Base-by-base conservation (phyloP, 2,329 filamentous ascomycete species). In the Exophiala mesophila region DNA sequence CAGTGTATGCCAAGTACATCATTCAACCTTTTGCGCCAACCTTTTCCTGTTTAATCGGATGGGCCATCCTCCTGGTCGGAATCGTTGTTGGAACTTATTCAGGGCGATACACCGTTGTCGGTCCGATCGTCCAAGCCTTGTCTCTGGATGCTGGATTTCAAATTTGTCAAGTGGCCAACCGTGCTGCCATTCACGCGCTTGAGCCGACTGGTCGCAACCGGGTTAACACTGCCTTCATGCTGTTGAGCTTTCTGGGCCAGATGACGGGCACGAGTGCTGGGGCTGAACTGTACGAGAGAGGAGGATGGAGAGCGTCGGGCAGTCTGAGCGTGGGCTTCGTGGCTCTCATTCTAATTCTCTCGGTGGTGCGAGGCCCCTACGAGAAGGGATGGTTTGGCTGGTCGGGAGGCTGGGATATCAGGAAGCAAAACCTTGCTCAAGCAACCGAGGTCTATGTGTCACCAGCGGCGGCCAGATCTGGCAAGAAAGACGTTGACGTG, bases 161-260 rank as follows among this genome's bases (percentile, higher is more conserved):
- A 62, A 83, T 80, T 1, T 72, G 77, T 1, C 83, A 88, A 59
- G 83, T 88, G 21, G 82, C 83, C 1, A 88, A 89, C 55, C 69
- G 86, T 0, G 72, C 74, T 1, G 73, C 77, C 3, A 84, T 92
- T 15, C 89, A 86, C 54, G 65, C 69, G 1, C 78, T 90, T 16
- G 82, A 83, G 39, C 80, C 85, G 0, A 80, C 78, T 46, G 80
- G 81, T 0, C 67, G 83, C 3, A 92, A 88, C 62, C 66, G 86
- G 3, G 75, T 90, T 17, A 92, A 92, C 58, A 88, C 85, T 0
- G 83, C 81, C 1, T 92, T 88, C 57, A 92, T 90, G 86, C 73
- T 88, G 0, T 72, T 74, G 5, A 79, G 77, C 0, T 90, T 90
- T 56, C 78, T 75, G 19, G 86, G 86, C 0, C 86, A 92, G 66